Evolutionary conservation across 1,284 basidiomycete species (phyloP).

Genomic region (Erythrobasidium hasegawianum): DNA sequence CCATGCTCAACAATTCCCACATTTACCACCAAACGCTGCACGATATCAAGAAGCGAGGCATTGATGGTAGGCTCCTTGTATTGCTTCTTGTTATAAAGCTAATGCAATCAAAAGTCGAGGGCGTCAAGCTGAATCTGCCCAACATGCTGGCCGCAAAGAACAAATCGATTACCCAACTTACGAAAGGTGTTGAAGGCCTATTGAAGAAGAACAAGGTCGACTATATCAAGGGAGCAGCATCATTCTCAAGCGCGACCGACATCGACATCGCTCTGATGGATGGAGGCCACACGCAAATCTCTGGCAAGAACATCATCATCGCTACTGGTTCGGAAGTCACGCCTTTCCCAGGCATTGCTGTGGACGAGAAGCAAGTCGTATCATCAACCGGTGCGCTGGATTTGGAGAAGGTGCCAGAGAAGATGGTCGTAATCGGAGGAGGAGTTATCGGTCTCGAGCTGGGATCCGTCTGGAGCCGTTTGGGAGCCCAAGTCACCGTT

Average conservation of each 20-base stretch:
- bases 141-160: conserved; percentile 93
- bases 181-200: conserved; percentile 85
- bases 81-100: too few species aligned
- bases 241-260: conserved; percentile 74
- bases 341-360: conserved; percentile 87
- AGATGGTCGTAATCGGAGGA: conserved; percentile 96
- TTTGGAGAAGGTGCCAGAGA: conserved; percentile 84
- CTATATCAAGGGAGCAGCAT: conserved; percentile 92
- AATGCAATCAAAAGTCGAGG: conserved; percentile 55
- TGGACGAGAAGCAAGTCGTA: conserved; percentile 95
- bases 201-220: conserved; percentile 99
- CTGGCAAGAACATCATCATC: conserved; percentile 90
- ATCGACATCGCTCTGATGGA: conserved; percentile 78
- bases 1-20: conserved; percentile 90
- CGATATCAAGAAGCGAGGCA: conserved; percentile 84
- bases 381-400: conserved; percentile 90
- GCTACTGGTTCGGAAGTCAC: conserved; percentile 96
- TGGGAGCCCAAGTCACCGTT: conserved; percentile 93
- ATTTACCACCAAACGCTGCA: conserved; percentile 90
- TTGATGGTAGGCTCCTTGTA: conserved; percentile 68
- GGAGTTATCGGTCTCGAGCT: conserved; percentile 97
- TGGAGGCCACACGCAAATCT: conserved; percentile 79
- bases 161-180: conserved; percentile 74
- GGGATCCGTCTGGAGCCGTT: conserved; percentile 93
- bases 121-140: conserved; percentile 78